Evolutionary conservation across 306 rosid species (phyloP), one percentile per base, ranked within the genome.

Genomic region (Quercus variabilis): DNA sequence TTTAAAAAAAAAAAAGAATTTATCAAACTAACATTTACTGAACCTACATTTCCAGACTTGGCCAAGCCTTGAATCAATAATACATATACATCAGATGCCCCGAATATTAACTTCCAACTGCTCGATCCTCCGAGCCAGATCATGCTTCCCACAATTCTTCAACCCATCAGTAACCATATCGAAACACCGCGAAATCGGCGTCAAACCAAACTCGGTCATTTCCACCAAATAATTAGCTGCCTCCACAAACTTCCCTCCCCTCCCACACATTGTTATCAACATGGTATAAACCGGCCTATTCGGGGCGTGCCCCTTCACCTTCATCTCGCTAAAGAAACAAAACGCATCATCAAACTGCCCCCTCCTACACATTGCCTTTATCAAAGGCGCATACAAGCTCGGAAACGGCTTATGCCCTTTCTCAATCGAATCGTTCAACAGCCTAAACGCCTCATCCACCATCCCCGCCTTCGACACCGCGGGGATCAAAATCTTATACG

Each of bases 291-390:
- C 92, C 0, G 99, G 99, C 56, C 99, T 83, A 35, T 94, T 94
- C 1, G 99, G 99, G 0, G 92, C 97, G 84, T 94, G 99, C 23
- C 95, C 99, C 81, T 89, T 91, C 4, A 69, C 86, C 83, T 92
- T 94, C 99, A 92, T 92, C 84, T 94, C 97, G 76, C 94, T 81
- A 26, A 92, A 92, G 74, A 94, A 94, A 78, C 99, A 91, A 64
- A 92, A 85, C 0, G 97, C 99, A 85, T 92, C 99, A 76, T 92
- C 97, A 81, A 94, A 94, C 71, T 86, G 97, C 6, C 97, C 97
- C 55, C 86, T 88, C 83, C 86, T 90, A 73, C 93, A 92, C 85
- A 94, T 76, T 28, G 90, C 95, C 83, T 94, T 92, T n/a, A 92
- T 79, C 38, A 94, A 78, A 0, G 94, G 91, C 0, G 97, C 97